phyloP scores from a whole-genome alignment of 768 basidiomycete species.

The Tricholoma bakamatsutake region DNA sequence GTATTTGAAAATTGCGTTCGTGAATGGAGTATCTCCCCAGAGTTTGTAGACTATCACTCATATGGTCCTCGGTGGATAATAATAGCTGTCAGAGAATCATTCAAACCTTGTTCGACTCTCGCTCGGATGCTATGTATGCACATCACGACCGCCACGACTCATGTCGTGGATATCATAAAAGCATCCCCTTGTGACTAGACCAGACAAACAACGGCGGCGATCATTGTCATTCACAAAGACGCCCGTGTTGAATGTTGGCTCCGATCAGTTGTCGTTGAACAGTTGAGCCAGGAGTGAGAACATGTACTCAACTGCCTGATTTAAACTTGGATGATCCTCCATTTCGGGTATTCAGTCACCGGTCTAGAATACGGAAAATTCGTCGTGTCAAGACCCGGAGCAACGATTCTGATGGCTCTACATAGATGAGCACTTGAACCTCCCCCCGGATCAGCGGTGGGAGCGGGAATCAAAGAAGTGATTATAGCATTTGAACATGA shows the following conservation, averaged over 20 bases:
- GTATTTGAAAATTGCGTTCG: background rate
- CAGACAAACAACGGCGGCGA: background rate
- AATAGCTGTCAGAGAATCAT: background rate
- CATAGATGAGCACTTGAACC: background rate
- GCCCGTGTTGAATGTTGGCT: background rate
- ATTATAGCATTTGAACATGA: background rate
- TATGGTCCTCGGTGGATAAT: constrained; percentile 1
- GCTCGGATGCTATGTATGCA: background rate
- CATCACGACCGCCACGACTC: background rate
- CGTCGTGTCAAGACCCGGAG: background rate
- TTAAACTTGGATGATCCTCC: background rate
- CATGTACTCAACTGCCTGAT: background rate
- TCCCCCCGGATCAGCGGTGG: background rate
- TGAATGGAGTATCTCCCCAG: background rate
- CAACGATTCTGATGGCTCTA: too few relatives aligned
- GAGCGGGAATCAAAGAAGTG: background rate
- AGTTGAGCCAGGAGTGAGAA: background rate
- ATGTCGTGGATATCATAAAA: constrained; percentile 1
- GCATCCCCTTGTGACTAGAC: background rate
- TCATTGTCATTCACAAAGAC: background rate
- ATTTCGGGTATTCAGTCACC: background rate
- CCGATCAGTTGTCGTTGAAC: background rate
- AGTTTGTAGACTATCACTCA: background rate
- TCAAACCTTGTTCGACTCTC: background rate
- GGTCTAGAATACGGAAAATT: background rate